Evolutionary conservation across 768 basidiomycete species (phyloP).

Genomic region (Lentinula sp.): DNA sequence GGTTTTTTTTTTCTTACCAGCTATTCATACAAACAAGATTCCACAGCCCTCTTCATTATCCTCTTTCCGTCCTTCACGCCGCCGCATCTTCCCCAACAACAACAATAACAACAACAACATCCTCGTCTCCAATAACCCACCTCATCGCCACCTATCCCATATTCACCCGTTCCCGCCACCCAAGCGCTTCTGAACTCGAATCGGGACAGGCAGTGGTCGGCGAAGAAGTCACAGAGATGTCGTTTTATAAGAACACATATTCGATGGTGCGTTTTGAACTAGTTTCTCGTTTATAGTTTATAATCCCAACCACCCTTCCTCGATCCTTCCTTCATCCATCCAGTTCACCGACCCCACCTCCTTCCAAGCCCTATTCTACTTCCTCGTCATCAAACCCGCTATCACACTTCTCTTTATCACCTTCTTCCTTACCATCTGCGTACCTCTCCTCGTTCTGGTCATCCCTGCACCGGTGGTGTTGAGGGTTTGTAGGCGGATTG

Average conservation of each 20-base stretch:
- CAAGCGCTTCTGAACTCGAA: slow-evolving; percentile 46
- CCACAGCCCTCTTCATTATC: slow-evolving; percentile 49
- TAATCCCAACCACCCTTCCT: no score
- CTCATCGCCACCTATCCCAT: slow-evolving; percentile 40
- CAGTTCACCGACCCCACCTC: slow-evolving; percentile 80
- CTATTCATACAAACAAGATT: slow-evolving; percentile 65
- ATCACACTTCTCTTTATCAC: slow-evolving; percentile 67
- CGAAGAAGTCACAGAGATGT: slow-evolving; percentile 45
- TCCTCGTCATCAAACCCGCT: slow-evolving; percentile 79
- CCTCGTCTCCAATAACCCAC: neutral
- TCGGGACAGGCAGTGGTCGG: slow-evolving; percentile 22
- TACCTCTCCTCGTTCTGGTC: slow-evolving; percentile 53
- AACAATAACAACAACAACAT: neutral
- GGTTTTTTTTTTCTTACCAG: slow-evolving; percentile 19
- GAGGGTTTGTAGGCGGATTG: slow-evolving; percentile 57
- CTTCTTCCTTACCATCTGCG: slow-evolving; percentile 44
- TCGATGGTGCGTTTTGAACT: slow-evolving; percentile 55
- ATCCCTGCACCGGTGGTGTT: slow-evolving; percentile 65
- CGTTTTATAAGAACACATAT: slow-evolving; percentile 79
- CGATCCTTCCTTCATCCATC: neutral
- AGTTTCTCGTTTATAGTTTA: no score
- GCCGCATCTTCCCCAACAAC: slow-evolving; percentile 17
- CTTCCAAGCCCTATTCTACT: slow-evolving; percentile 84
- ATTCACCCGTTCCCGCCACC: slow-evolving; percentile 57
- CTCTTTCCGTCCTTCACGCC: slow-evolving; percentile 54